Evolutionary conservation across 2,329 filamentous ascomycete genomes (phyloP).

Genomic region (Atkinsonella hypoxylon): DNA sequence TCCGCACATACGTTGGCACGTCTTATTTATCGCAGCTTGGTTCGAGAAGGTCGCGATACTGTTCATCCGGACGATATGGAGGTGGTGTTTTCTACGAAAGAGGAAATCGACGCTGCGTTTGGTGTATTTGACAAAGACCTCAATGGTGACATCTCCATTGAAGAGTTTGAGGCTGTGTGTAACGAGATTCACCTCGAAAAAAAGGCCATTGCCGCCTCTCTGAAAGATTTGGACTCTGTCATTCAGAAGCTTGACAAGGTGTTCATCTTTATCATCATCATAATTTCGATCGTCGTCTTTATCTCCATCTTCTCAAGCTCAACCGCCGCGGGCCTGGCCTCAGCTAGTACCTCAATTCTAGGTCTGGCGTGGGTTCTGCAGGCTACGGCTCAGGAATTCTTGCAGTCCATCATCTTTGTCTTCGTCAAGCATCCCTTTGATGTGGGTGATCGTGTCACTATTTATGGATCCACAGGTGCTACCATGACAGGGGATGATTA

Average conservation of each 20-base stretch:
- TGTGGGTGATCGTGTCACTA: conserved; percentile 81
- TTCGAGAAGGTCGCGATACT: conserved; percentile 60
- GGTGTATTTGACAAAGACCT: conserved; percentile 91
- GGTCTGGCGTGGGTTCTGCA: conserved; percentile 89
- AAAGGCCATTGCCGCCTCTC: conserved; percentile 85
- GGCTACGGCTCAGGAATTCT: conserved; percentile 84
- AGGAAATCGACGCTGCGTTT: conserved; percentile 84
- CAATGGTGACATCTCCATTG: conserved; percentile 92
- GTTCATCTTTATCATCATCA: conserved; percentile 72
- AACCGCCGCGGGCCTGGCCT: conserved; percentile 82
- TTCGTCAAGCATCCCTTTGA: conserved; percentile 97
- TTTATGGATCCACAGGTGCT: conserved; percentile 84
- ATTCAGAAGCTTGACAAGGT: conserved; percentile 82
- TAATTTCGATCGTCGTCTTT: conserved; percentile 77
- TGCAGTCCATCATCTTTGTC: conserved; percentile 89
- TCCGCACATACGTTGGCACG: conserved; percentile 78
- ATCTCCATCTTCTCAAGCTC: conserved; percentile 82
- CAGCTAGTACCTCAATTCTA: conserved; percentile 75
- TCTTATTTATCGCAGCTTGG: conserved; percentile 78
- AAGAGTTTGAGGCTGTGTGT: conserved; percentile 84
- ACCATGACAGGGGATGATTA: conserved; percentile 76
- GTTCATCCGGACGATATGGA: conserved; percentile 69
- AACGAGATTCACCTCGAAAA: conserved; percentile 91
- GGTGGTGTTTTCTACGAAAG: conserved; percentile 64
- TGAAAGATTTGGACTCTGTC: conserved; percentile 91